Evolutionary conservation across 495 filamentous ascomycete genomes (phyloP), one percentile per base, ranked within the genome.

Genomic region (Penicillium coprophilum): DNA sequence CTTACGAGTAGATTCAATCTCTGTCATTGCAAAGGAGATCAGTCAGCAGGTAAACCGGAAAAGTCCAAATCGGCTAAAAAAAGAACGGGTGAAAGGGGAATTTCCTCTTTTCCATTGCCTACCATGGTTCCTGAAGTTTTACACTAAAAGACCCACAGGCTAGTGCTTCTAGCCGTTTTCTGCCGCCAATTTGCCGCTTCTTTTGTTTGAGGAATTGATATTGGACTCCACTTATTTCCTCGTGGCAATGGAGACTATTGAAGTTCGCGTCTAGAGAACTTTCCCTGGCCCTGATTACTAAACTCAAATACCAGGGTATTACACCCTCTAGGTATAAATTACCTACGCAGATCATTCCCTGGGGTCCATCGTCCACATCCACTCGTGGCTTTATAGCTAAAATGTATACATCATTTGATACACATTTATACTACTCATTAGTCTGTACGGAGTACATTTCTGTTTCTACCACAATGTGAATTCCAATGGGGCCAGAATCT

Each of bases 151-250:
- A 62, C 65, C 70, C 70, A 71, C 69, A 36, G 31, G 49, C 69
- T 71, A 71, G 63, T 71, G 61, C 44, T 65, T 67, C 60, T 73
- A 71, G 65, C 59, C 53, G 55, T 64, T 66, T 59, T 59, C 59
- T 65, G 53, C 60, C 57, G 62, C 63, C 6, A 45, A 5, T 43
- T 30, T 27, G 24, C 24, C 24, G 24, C 24, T 27, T n/a, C n/a
- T n/a, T n/a, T 27, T 44, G 31, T 3, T 23, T 50, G 34, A 50
- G 49, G 23, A 51, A 11, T 54, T 45, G 21, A 46, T 36, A 46
- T 11, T 46, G 6, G 40, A 46, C 52, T 44, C 52, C 52, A 54
- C 52, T 21, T 21, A 4, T 9, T 43, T 7, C 50, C 50, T 52
- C 50, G 50, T 54, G 51, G 51, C 40, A 44, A 48, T 56, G 20